Evolutionary conservation across 1,139 yeast species (phyloP), one percentile per base, ranked within the genome.

Genomic region (Sugiyamaella neomexicana): DNA sequence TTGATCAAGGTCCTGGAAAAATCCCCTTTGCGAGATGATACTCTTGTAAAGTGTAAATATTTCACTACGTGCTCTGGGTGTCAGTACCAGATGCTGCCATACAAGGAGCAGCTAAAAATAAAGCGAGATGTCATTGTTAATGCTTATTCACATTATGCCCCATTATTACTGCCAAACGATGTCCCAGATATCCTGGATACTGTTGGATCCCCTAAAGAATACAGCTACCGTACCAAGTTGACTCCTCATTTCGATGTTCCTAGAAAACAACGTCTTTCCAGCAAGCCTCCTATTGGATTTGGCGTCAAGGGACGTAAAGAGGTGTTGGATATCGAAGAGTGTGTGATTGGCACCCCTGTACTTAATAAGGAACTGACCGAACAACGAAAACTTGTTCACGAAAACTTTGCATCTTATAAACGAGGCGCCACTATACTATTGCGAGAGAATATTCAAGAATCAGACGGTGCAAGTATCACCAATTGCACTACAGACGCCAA

Each of bases 221-320:
- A 80, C 67, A 77, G 78, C 45, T 93, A 93, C 72, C 77, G 99
- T 68, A 93, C 99, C 0, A 93, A 93, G 67, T 78, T 93, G 51
- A 93, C 99, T 0, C 99, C 99, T 3, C 99, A 93, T 74, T 93
- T 91, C 72, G 93, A 89, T 66, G 75, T 89, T 42, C 95, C 96
- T n/a, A 76, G 80, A 60, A 75, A 74, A 51, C 68, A 69, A 39
- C 55, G 69, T 50, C 59, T 70, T 52, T 66, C 75, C 36, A 68
- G 69, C 38, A 72, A 80, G 46, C 96, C 97, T 17, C 81, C 87
- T 16, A 76, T 93, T 54, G 99, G 99, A 0, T 93, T 91, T 74
- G 97, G 96, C 7, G 79, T 87, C 55, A 60, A 87, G 81, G 75
- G 97, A 83, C 49, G 85, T 81, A 73, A 93, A 85, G 31, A 75